Conservation (phyloP, 106 monocot species). For the Hemerocallis citrina region DNA sequence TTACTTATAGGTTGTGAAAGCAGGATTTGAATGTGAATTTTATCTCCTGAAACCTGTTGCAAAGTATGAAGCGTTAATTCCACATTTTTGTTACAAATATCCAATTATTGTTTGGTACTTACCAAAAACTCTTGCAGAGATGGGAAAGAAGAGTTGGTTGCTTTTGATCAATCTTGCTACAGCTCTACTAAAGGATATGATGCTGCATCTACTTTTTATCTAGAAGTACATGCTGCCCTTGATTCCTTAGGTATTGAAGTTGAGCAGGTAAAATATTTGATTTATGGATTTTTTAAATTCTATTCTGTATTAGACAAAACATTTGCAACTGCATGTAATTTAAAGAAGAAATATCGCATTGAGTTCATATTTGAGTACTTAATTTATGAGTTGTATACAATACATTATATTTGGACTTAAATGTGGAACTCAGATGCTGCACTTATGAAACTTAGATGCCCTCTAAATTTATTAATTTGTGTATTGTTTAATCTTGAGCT, state of each 20-base stretch:
- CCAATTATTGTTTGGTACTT: not conserved
- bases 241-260: conserved; percentile 54
- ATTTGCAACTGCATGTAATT: not conserved
- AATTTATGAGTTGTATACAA: not conserved
- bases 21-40: conserved; percentile 97
- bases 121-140: conserved; percentile 40
- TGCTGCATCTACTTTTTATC: conserved; percentile 54
- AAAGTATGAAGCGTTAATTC: conserved; percentile 28
- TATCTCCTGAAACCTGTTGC: conserved; percentile 48
- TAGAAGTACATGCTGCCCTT: conserved; percentile 57
- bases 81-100: not conserved
- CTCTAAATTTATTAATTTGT: too few relatives aligned
- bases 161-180: conserved; percentile 61
- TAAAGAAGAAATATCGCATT: not conserved
- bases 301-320: not conserved
- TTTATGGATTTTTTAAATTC: not conserved
- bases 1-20: conserved; percentile 64
- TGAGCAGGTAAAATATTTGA: conserved; percentile 59
- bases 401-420: too few relatives aligned
- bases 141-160: conserved; percentile 63
- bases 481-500: too few relatives aligned
- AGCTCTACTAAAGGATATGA: conserved; percentile 79
- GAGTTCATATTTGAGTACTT: not conserved
- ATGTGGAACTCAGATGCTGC: too few relatives aligned
- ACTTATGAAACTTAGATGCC: too few relatives aligned